Evolutionary conservation across 768 basidiomycete species (phyloP).

Genomic region (Amanita brunnescens): DNA sequence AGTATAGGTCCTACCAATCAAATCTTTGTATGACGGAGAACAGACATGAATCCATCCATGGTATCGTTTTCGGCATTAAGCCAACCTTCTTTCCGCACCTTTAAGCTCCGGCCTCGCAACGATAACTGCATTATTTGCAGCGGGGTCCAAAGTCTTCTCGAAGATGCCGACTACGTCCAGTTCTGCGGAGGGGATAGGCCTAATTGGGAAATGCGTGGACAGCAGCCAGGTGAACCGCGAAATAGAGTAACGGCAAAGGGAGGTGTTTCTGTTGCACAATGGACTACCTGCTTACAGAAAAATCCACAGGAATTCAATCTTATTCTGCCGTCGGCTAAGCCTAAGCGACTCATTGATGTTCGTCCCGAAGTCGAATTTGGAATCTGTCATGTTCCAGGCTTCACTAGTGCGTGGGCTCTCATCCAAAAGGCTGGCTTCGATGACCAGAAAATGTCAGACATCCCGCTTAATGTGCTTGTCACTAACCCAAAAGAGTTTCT

Average conservation of each 20-base stretch:
- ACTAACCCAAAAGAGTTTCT: slow-evolving; percentile 46
- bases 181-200: slow-evolving; percentile 75
- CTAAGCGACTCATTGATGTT: slow-evolving; percentile 58
- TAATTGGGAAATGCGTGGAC: slow-evolving; percentile 55
- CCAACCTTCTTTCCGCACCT: slow-evolving; percentile 64
- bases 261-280: background rate
- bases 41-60: slow-evolving; percentile 56
- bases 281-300: background rate
- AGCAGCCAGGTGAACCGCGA: slow-evolving; percentile 29
- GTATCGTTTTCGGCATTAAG: slow-evolving; percentile 69
- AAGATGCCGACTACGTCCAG: slow-evolving; percentile 67
- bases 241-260: slow-evolving; percentile 39
- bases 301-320: slow-evolving; percentile 15
- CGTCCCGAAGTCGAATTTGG: slow-evolving; percentile 73
- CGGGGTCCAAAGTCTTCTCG: slow-evolving; percentile 33
- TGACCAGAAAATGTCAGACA: slow-evolving; percentile 37
- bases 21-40: background rate
- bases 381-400: slow-evolving; percentile 73
- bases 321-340: slow-evolving; percentile 6
- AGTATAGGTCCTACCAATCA: background rate
- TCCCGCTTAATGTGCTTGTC: slow-evolving; percentile 61
- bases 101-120: slow-evolving; percentile 72
- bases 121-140: slow-evolving; percentile 74
- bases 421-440: background rate
- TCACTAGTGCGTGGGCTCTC: slow-evolving; percentile 47